Evolutionary conservation across 2,329 filamentous ascomycete genomes (phyloP).

Genomic region (Arthrobotrys sinensis): DNA sequence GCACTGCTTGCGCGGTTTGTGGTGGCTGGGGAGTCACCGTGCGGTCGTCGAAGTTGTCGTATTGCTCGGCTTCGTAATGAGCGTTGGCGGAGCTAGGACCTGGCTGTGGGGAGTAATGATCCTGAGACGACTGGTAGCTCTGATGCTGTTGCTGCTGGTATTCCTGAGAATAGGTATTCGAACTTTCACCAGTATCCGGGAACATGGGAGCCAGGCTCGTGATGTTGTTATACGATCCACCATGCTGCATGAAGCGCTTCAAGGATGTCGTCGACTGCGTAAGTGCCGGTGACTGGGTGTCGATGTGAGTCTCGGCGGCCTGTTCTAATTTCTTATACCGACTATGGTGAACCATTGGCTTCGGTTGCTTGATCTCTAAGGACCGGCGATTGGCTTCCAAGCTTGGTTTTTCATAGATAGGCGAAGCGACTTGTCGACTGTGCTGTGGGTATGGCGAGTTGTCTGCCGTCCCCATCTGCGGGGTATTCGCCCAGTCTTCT

Average conservation of each 20-base stretch:
- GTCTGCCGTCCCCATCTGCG: constrained; percentile 54
- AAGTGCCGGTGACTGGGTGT: constrained; percentile 53
- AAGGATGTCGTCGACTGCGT: constrained; percentile 55
- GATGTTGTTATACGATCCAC: constrained; percentile 59
- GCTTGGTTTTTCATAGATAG: constrained; percentile 63
- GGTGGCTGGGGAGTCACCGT: constrained; percentile 28
- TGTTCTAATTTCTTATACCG: constrained; percentile 61
- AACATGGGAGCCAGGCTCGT: constrained; percentile 55
- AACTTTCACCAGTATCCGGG: constrained; percentile 40
- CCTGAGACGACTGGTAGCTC: constrained; percentile 29
- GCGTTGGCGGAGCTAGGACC: constrained; percentile 4
- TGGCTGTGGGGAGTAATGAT: constrained; percentile 42
- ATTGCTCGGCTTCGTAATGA: constrained; percentile 10
- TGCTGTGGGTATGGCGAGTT: constrained; percentile 62
- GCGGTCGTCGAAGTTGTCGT: constrained; percentile 30
- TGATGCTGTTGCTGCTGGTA: constrained; percentile 28
- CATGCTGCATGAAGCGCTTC: constrained; percentile 57
- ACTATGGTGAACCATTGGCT: constrained; percentile 62
- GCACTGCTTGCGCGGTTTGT: constrained; percentile 1
- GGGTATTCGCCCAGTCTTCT: constrained; percentile 66
- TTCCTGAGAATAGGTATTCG: constrained; percentile 17
- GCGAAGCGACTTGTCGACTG: constrained; percentile 47
- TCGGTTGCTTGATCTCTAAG: constrained; percentile 64
- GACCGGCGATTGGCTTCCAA: constrained; percentile 65
- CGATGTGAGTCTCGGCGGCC: constrained; percentile 54